phyloP scores from a whole-genome alignment of 1,139 yeast genomes.

The Saccharomyces uvarum region DNA sequence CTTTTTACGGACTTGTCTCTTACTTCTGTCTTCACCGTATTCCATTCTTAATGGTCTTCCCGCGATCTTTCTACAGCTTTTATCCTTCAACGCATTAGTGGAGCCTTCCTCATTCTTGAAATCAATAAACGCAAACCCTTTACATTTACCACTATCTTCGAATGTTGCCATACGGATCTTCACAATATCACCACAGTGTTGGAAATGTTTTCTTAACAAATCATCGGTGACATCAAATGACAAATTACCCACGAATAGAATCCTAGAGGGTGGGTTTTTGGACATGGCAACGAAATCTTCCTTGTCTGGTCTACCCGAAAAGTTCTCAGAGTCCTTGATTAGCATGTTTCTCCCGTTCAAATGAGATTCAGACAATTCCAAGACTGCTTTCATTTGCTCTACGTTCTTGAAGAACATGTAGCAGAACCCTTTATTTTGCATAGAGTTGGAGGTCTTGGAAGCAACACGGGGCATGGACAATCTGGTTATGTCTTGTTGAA shows the following conservation, averaged over 20 bases:
- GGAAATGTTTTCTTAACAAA: conserved; percentile 67
- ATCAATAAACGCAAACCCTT: conserved; percentile 92
- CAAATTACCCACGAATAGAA: conserved; percentile 85
- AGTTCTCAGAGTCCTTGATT: conserved; percentile 73
- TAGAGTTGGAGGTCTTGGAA: conserved; percentile 43
- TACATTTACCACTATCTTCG: conserved; percentile 91
- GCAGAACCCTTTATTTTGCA: conserved; percentile 70
- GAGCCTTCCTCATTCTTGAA: conserved; percentile 76
- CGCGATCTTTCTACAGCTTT: conserved; percentile 55
- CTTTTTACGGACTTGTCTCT: conserved; percentile 40
- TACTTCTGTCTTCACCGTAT: conserved; percentile 90
- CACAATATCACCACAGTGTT: conserved; percentile 65
- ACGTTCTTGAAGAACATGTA: conserved; percentile 72
- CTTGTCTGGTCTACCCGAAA: conserved; percentile 80
- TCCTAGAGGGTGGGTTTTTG: conserved; percentile 80
- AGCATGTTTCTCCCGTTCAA: conserved; percentile 80
- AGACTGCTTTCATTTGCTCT: conserved; percentile 55
- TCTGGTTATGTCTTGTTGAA: conserved; percentile 46
- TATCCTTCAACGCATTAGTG: conserved; percentile 72
- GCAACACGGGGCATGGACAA: conserved; percentile 56
- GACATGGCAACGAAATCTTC: conserved; percentile 41
- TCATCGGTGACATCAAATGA: conserved; percentile 90
- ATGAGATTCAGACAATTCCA: conserved; percentile 59
- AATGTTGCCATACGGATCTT: conserved; percentile 93
- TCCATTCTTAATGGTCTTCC: conserved; percentile 80